Conservation (phyloP, 2,329 filamentous ascomycete species). For the Fusarium coicis region DNA sequence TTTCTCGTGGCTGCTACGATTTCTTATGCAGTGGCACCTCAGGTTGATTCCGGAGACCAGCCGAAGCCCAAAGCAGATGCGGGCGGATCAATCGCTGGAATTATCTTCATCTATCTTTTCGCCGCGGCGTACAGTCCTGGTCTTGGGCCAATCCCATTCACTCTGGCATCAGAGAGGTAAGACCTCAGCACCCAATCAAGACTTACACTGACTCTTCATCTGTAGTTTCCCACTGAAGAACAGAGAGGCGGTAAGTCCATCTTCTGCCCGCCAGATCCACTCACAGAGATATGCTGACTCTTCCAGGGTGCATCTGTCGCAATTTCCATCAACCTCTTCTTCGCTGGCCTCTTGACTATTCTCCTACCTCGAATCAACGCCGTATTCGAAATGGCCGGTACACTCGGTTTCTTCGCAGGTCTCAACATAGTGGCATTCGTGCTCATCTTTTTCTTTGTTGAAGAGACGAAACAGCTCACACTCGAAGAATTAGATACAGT, state of each 20-base stretch:
- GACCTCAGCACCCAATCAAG: rapidly evolving
- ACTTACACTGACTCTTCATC: not conserved
- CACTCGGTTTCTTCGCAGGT: conserved; percentile 55
- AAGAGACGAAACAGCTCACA: conserved; percentile 60
- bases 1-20: conserved; percentile 29
- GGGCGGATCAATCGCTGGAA: conserved; percentile 9
- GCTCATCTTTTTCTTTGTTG: conserved; percentile 59
- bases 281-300: conserved; percentile 12
- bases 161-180: conserved; percentile 57
- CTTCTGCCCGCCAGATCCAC: rapidly evolving
- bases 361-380: conserved; percentile 51
- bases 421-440: conserved; percentile 57
- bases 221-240: conserved; percentile 59
- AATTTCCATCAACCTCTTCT: conserved; percentile 59
- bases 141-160: conserved; percentile 59
- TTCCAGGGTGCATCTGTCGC: conserved; percentile 57
- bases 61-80: not conserved
- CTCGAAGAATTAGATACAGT: conserved; percentile 53
- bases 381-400: conserved; percentile 46
- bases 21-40: conserved; percentile 6
- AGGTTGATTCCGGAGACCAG: conserved; percentile 18
- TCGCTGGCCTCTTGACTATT: conserved; percentile 58
- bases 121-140: conserved; percentile 55
- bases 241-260: conserved; percentile 53
- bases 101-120: conserved; percentile 45